Percentiles rank a stretch among this genome's conserved stretches.
Conservation (phyloP, 352 stramenopile genomes). For the Pythium myriotylum region DNA sequence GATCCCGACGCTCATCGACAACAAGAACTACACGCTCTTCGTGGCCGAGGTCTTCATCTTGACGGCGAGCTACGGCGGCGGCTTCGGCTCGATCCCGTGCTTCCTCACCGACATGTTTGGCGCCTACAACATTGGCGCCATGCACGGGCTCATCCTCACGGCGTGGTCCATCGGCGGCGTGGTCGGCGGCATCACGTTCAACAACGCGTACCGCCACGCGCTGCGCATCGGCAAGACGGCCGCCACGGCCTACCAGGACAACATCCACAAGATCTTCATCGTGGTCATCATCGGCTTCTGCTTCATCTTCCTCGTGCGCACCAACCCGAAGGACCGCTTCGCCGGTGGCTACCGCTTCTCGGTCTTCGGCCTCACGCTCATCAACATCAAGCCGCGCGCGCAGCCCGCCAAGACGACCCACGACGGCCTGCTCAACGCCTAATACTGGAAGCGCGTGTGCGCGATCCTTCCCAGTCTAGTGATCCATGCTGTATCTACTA, state of each 20-base stretch:
- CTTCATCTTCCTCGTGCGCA: conserved; percentile 65
- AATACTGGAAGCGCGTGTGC: conserved; percentile 6
- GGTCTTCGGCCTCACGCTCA: conserved; percentile 53
- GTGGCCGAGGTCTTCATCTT: conserved; percentile 66
- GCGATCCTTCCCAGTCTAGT: no score
- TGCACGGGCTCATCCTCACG: conserved; percentile 77
- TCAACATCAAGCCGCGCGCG: conserved; percentile 58
- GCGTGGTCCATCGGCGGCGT: conserved; percentile 79
- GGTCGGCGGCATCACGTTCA: conserved; percentile 73
- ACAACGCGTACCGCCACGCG: conserved; percentile 47
- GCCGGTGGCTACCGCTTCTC: conserved; percentile 62
- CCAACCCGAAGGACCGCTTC: conserved; percentile 68
- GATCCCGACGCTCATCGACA: conserved; percentile 61
- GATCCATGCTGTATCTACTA: no score
- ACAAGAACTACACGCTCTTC: conserved; percentile 61
- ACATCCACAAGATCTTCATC: conserved; percentile 66
- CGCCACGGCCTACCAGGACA: conserved; percentile 62
- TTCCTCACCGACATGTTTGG: conserved; percentile 86
- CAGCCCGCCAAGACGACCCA: conserved; percentile 25
- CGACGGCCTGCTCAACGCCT: conserved; percentile 17
- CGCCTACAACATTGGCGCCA: conserved; percentile 78
- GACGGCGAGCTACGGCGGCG: conserved; percentile 69
- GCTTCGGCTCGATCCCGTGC: conserved; percentile 71
- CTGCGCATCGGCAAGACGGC: conserved; percentile 37
- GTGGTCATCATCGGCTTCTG: conserved; percentile 60